Base-by-base conservation (phyloP, 164 flowering plant species). In the Vitis cinerea region DNA sequence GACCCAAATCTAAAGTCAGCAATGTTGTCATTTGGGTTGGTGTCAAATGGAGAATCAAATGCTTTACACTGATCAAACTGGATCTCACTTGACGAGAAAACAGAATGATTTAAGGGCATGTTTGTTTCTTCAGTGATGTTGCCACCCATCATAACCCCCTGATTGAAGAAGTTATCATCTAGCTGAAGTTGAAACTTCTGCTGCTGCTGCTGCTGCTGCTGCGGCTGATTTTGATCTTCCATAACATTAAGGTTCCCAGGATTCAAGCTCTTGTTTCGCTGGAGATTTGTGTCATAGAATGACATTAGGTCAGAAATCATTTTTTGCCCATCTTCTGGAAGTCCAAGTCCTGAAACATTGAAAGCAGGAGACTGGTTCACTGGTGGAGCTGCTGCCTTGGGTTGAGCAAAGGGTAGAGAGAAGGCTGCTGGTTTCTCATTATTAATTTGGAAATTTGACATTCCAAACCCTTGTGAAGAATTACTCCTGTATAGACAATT, bases 241-340 rank as follows among this genome's bases (percentile, higher is more conserved):
- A 56, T 27, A 0, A 57, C 64, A 17, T 65, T 51, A 14, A 61
- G 29, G 48, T 69, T 74, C 10, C 75, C 81, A 50, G 69, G 54
- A 70, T 69, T 75, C 3, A 72, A n/a, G 30, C 37, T 73, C 66
- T 78, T 83, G 71, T 70, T 79, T 54, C 67, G 72, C 61, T 79
- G 86, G 50, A 78, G 68, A 75, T 84, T 89, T 17, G 71, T 55
- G 50, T 89, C 92, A 66, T 91, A 91, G 31, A 77, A 70, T 0
- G 88, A 81, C 87, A 90, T 78, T 5, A 91, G 89, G 1, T 90
- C 88, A 49, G 74, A 68, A 13, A 91, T 90, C 81, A 82, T 78
- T 59, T 85, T 85, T 65, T 88, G 89, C 51, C 87, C 97, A 53
- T 91, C 91, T 61, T 86, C 85, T 0, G 93, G 85, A 59, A 91